Percentiles rank a stretch among this genome's conserved stretches.
These are phyloP conservation scores for Xylariaceae sp. DNA, from an alignment of 2,329 filamentous ascomycete genomes.

Conservation along the genomic window DNA sequence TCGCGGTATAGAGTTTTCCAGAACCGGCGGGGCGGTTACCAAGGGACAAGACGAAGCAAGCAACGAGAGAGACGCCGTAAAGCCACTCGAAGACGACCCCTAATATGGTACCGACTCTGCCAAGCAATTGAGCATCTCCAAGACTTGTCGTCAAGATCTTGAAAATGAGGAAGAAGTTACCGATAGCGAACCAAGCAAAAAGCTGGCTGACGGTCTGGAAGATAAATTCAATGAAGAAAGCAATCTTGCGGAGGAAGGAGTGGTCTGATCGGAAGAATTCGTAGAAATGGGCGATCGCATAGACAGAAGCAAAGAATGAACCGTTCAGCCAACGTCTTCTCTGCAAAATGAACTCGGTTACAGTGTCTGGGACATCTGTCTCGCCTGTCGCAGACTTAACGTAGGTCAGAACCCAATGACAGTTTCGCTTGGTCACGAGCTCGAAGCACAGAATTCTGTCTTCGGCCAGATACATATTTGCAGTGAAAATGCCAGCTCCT, in stretches of 20 bases:
- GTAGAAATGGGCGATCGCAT: slow-evolving; percentile 91
- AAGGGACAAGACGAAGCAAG: slow-evolving; percentile 90
- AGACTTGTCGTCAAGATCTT: slow-evolving; percentile 90
- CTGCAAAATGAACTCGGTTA: slow-evolving; percentile 93
- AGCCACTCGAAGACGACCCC: slow-evolving; percentile 94
- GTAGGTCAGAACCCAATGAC: slow-evolving; percentile 95
- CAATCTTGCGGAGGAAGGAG: slow-evolving; percentile 78
- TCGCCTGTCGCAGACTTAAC: slow-evolving; percentile 97
- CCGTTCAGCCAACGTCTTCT: slow-evolving; percentile 96
- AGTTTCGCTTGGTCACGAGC: slow-evolving; percentile 94
- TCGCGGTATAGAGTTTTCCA: slow-evolving; percentile 88
- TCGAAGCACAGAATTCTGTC: slow-evolving; percentile 97
- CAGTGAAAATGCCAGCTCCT: slow-evolving; percentile 94
- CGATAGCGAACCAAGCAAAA: slow-evolving; percentile 97
- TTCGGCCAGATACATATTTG: slow-evolving; percentile 92
- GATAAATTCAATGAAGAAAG: slow-evolving; percentile 86
- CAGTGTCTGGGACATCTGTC: slow-evolving; percentile 91
- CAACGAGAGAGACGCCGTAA: slow-evolving; percentile 85
- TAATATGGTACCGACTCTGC: slow-evolving; percentile 72
- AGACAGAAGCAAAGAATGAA: slow-evolving; percentile 96
- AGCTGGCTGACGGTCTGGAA: slow-evolving; percentile 97
- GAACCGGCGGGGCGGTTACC: slow-evolving; percentile 94
- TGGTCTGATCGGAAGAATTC: slow-evolving; percentile 94
- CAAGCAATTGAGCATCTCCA: slow-evolving; percentile 64
- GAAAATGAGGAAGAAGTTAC: slow-evolving; percentile 99